These are phyloP conservation scores for Rhizoclosmatium globosum DNA, from an alignment of 192 early-diverging fungal genomes.

Conservation along the genomic window DNA sequence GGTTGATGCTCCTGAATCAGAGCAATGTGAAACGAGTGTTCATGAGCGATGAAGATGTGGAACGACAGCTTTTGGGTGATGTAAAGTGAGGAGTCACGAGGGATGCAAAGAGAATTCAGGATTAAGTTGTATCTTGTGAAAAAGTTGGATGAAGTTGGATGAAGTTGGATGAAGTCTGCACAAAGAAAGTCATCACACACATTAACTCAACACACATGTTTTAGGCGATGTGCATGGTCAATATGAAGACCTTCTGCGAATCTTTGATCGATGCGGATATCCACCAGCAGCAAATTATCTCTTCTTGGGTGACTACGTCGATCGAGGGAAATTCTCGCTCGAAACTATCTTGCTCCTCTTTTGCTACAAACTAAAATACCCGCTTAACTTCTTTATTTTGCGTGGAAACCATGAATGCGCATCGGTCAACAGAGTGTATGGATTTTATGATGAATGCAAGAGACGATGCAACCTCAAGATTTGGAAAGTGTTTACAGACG, in stretches of 20 bases:
- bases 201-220: background rate
- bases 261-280: conserved; percentile 95
- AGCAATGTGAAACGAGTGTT: too few species aligned
- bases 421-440: conserved; percentile 93
- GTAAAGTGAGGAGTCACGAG: too few species aligned
- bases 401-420: conserved; percentile 98
- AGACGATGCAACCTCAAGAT: conserved; percentile 84
- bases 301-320: conserved; percentile 95
- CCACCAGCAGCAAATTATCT: conserved; percentile 92
- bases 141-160: too few species aligned
- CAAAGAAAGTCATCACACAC: too few species aligned
- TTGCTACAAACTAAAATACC: conserved; percentile 97
- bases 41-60: too few species aligned
- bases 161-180: too few species aligned
- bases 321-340: conserved; percentile 93
- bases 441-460: conserved; percentile 98
- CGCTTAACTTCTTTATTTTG: conserved; percentile 94
- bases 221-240: conserved; percentile 95
- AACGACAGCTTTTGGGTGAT: too few species aligned
- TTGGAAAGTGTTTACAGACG: conserved; percentile 91
- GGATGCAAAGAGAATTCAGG: too few species aligned
- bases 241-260: conserved; percentile 88
- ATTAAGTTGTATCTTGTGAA: too few species aligned
- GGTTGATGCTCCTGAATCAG: too few species aligned
- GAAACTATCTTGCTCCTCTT: conserved; percentile 94